A percentile compares a stretch with the other conserved stretches of the same genome.
Conservation (phyloP, 352 stramenopile species). For the Phytophthora foliorum region DNA sequence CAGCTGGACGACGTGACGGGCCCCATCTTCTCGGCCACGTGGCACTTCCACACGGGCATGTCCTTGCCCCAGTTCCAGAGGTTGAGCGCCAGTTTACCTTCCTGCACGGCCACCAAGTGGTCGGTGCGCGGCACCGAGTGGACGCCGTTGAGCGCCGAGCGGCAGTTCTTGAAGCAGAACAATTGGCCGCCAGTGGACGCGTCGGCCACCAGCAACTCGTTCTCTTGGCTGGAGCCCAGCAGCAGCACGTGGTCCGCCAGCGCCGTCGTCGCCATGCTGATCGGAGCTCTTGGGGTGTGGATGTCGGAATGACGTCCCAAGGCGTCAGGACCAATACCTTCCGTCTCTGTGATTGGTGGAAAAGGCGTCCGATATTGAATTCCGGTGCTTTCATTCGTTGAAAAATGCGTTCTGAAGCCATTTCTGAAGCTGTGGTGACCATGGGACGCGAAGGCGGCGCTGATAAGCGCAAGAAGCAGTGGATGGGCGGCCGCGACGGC, state of each 20-base stretch:
- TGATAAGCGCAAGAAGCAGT: conserved; percentile 70
- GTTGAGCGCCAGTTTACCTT: conserved; percentile 73
- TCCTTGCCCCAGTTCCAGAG: conserved; percentile 77
- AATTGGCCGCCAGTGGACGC: conserved; percentile 69
- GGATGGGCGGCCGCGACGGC: conserved; percentile 50
- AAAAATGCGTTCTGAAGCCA: conserved; percentile 16
- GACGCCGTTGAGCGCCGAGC: conserved; percentile 58
- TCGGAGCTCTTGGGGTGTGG: conserved; percentile 12
- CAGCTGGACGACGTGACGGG: conserved; percentile 62
- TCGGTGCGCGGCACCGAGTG: conserved; percentile 69
- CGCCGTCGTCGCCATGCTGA: conserved; percentile 50
- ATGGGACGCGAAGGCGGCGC: conserved; percentile 45
- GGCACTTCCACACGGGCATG: conserved; percentile 77
- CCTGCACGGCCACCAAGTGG: conserved; percentile 74
- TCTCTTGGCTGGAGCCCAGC: conserved; percentile 74
- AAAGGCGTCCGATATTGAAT: neutral
- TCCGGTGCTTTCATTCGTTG: conserved; percentile 30
- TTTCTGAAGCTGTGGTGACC: conserved; percentile 21
- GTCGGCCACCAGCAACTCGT: conserved; percentile 70
- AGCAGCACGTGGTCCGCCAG: conserved; percentile 73
- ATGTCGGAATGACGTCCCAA: conserved; percentile 11
- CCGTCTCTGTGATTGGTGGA: conserved; percentile 26
- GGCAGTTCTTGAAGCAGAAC: conserved; percentile 82
- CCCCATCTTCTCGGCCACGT: conserved; percentile 81
- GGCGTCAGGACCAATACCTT: conserved; percentile 34